Conservation (phyloP, 345 rosid species). For the Rhodomyrtus tomentosa region DNA sequence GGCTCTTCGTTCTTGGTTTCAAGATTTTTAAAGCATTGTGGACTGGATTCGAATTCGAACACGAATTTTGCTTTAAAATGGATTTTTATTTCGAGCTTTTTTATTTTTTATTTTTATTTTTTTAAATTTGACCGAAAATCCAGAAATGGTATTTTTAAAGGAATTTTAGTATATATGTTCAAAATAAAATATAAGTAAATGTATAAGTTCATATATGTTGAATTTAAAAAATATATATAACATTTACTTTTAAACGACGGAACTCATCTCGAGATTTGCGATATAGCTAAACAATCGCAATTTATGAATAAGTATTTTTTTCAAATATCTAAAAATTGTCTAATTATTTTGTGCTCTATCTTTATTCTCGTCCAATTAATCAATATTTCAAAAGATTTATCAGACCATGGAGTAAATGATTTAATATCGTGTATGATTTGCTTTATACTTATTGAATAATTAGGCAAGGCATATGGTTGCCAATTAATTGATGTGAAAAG, state of each 20-base stretch:
- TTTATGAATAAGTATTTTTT: neutral
- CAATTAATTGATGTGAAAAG: neutral
- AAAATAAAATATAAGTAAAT: neutral
- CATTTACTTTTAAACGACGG: neutral
- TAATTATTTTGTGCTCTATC: neutral
- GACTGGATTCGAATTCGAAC: neutral
- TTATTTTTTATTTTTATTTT: neutral
- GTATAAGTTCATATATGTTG: neutral
- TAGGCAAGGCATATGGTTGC: neutral
- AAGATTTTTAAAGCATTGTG: neutral
- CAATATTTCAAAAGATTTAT: too few species aligned
- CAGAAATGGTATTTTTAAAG: neutral
- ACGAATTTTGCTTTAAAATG: neutral
- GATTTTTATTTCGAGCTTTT: neutral
- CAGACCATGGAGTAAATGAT: too few species aligned
- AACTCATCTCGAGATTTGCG: neutral
- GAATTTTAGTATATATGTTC: neutral
- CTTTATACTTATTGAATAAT: neutral
- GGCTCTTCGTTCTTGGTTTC: neutral
- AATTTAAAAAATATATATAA: neutral
- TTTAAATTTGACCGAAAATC: neutral
- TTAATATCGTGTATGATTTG: neutral
- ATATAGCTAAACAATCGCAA: neutral
- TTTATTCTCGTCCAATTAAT: too few species aligned
- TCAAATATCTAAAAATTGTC: neutral